Evolutionary conservation across 306 rosid species (phyloP).

Genomic region (Vigna unguiculata): DNA sequence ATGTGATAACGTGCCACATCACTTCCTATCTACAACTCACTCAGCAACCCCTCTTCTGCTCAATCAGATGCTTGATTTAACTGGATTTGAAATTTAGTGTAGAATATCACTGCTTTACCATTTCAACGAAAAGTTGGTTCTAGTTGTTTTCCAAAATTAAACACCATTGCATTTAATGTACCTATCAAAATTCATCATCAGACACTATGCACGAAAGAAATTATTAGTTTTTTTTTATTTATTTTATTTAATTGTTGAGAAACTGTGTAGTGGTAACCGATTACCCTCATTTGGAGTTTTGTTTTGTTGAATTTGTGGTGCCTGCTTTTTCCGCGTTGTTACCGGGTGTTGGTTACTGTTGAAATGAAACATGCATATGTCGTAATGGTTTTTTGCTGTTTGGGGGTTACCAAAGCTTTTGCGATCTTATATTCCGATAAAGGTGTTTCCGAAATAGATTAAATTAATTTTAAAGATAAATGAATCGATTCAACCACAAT

Average conservation of each 20-base stretch:
- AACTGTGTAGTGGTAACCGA: background rate
- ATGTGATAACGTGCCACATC: constrained; percentile 41
- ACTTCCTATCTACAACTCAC: background rate
- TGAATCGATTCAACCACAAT: too few species aligned
- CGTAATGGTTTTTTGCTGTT: background rate
- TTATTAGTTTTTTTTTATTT: background rate
- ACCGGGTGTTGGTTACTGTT: background rate
- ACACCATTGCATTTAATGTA: background rate
- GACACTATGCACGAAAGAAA: background rate
- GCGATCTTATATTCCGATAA: too few species aligned
- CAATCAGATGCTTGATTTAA: constrained; percentile 1
- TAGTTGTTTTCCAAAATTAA: background rate
- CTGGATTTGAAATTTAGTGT: constrained; percentile 4
- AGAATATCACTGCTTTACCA: background rate
- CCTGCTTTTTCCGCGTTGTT: background rate
- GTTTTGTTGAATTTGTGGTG: background rate
- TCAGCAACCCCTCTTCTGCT: background rate
- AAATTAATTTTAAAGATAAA: too few species aligned
- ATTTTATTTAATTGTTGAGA: background rate
- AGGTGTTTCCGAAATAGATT: too few species aligned
- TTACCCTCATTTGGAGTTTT: background rate
- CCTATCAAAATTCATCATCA: background rate
- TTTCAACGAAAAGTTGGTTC: background rate
- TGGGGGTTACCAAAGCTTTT: background rate
- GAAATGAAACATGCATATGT: background rate